phyloP scores from a whole-genome alignment of 805 yeast species.

The Torulaspora delbrueckii region DNA sequence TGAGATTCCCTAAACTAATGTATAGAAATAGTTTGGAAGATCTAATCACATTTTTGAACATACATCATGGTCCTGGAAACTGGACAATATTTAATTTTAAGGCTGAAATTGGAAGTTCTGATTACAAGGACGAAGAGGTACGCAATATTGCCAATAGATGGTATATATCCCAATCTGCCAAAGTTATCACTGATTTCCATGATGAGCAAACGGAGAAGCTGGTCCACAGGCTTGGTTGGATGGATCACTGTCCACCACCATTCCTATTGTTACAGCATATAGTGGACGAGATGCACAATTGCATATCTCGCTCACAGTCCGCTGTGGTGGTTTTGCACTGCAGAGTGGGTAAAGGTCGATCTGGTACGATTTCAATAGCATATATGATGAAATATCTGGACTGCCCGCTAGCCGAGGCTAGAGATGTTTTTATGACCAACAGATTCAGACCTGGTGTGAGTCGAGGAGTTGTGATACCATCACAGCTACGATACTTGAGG shows the following conservation, averaged over 20 bases:
- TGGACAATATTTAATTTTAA: constrained; percentile 79
- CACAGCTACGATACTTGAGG: constrained; percentile 62
- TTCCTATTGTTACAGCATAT: constrained; percentile 45
- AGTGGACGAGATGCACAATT: constrained; percentile 44
- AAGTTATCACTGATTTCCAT: background rate
- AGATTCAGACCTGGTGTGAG: constrained; percentile 57
- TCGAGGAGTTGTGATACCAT: constrained; percentile 62
- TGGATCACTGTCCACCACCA: constrained; percentile 77
- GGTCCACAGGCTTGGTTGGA: constrained; percentile 44
- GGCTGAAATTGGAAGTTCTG: constrained; percentile 46
- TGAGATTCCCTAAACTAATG: constrained; percentile 37
- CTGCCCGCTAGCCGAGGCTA: constrained; percentile 43
- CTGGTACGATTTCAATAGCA: constrained; percentile 72
- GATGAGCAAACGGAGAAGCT: constrained; percentile 2
- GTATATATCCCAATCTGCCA: background rate
- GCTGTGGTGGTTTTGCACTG: constrained; percentile 76
- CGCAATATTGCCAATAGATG: constrained; percentile 3
- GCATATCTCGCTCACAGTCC: constrained; percentile 32
- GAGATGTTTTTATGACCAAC: constrained; percentile 46
- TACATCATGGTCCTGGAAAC: constrained; percentile 41
- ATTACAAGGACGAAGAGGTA: constrained; percentile 30
- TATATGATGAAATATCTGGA: constrained; percentile 52
- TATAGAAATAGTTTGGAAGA: constrained; percentile 52
- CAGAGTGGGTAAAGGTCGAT: constrained; percentile 86
- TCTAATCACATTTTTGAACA: constrained; percentile 45